Evolutionary conservation across 495 filamentous ascomycete genomes (phyloP).

Genomic region (Glonium stellatum): DNA sequence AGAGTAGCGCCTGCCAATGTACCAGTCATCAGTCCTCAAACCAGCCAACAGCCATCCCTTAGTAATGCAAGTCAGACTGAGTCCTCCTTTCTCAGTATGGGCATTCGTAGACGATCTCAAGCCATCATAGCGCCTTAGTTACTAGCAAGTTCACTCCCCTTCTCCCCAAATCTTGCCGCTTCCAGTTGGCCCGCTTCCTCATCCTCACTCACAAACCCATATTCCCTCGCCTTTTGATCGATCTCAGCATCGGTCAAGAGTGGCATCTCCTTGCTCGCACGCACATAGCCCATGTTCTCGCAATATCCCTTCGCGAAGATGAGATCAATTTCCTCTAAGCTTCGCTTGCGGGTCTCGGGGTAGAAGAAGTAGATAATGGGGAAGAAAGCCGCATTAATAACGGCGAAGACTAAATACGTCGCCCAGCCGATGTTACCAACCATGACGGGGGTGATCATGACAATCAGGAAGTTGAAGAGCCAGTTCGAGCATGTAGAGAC

Average conservation of each 20-base stretch:
- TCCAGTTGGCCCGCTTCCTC: conserved; percentile 24
- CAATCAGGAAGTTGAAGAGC: conserved; percentile 32
- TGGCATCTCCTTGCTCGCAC: conserved; percentile 62
- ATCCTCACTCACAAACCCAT: conserved; percentile 34
- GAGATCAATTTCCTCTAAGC: conserved; percentile 36
- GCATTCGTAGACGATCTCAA: not conserved
- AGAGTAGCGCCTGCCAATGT: too few relatives aligned
- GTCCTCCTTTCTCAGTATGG: too few relatives aligned
- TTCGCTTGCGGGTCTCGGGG: conserved; percentile 46
- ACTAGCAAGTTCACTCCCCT: conserved; percentile 21
- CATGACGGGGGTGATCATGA: conserved; percentile 36
- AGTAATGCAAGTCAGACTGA: too few relatives aligned
- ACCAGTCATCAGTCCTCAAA: too few relatives aligned
- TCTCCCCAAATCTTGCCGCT: conserved; percentile 25
- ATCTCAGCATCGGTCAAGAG: conserved; percentile 56
- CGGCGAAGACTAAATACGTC: conserved; percentile 38
- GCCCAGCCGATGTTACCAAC: conserved; percentile 24
- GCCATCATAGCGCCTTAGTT: conserved; percentile 12
- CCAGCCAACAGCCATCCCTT: too few relatives aligned
- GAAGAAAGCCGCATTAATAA: conserved; percentile 46
- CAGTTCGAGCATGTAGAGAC: conserved; percentile 60
- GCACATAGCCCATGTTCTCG: conserved; percentile 70
- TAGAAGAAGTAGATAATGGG: conserved; percentile 47
- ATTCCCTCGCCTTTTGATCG: conserved; percentile 13
- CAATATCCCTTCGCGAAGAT: conserved; percentile 55